Percentiles rank a stretch among this genome's conserved stretches.
These are phyloP conservation scores for Acanthamoeba castellanii DNA, from an alignment of 208 protist genomes.

Conservation along the genomic window DNA sequence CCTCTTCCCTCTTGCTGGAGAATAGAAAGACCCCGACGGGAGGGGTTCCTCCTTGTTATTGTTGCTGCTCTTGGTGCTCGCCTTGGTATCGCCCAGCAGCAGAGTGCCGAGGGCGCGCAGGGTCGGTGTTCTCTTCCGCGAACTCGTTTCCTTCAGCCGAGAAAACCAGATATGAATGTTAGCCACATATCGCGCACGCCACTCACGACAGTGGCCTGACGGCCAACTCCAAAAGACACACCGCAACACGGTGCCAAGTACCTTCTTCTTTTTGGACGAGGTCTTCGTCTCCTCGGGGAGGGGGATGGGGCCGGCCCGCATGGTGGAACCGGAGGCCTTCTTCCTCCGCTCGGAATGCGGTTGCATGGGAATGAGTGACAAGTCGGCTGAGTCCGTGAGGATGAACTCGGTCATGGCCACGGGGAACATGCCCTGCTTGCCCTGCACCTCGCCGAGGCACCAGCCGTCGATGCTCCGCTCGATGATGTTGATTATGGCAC, in stretches of 20 bases:
- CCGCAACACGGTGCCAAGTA: background rate
- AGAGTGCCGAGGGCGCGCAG: background rate
- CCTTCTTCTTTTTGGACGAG: background rate
- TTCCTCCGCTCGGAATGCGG: background rate
- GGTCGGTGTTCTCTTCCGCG: background rate
- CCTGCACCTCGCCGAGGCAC: slow-evolving; percentile 6
- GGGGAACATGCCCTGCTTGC: slow-evolving; percentile 51
- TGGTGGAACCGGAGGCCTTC: background rate
- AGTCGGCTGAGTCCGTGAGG: background rate
- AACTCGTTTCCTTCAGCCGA: background rate
- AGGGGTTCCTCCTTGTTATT: background rate
- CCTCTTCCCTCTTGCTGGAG: background rate
- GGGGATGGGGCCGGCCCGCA: background rate
- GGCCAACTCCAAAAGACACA: too few relatives aligned
- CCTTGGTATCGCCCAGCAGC: background rate
- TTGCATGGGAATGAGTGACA: background rate
- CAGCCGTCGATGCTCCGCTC: slow-evolving; percentile 4
- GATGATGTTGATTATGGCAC: slow-evolving; percentile 4
- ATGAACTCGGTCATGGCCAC: slow-evolving; percentile 18
- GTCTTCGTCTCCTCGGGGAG: background rate
- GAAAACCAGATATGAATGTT: background rate
- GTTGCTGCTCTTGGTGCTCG: background rate
- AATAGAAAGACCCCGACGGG: background rate
- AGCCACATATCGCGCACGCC: background rate
- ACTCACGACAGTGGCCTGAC: too few relatives aligned